These are phyloP conservation scores for Mycosphaerella sp. DNA, from an alignment of 2,329 filamentous ascomycete genomes.

Conservation along the genomic window DNA sequence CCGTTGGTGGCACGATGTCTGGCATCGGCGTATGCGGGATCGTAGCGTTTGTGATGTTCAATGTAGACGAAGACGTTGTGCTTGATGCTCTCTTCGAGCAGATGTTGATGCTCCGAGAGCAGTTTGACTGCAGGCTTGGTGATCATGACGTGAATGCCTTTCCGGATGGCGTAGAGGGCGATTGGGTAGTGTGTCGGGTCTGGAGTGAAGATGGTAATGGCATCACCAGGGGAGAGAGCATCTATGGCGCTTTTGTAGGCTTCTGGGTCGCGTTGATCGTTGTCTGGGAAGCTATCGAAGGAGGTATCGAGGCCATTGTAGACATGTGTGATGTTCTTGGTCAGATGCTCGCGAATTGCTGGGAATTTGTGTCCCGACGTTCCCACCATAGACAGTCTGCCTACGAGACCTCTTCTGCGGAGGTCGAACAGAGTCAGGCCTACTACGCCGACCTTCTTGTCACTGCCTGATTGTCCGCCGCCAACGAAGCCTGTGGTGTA, in stretches of 20 bases:
- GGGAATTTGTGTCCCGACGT: slow-evolving; percentile 81
- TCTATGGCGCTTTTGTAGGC: slow-evolving; percentile 89
- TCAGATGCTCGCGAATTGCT: slow-evolving; percentile 80
- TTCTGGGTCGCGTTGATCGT: slow-evolving; percentile 67
- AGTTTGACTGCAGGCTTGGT: slow-evolving; percentile 90
- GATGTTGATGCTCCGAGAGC: slow-evolving; percentile 69
- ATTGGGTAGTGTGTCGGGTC: slow-evolving; percentile 91
- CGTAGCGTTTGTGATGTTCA: slow-evolving; percentile 95
- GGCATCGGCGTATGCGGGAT: slow-evolving; percentile 87
- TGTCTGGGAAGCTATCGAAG: slow-evolving; percentile 73
- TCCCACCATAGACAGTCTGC: slow-evolving; percentile 79
- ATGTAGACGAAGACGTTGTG: slow-evolving; percentile 83
- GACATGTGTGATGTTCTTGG: slow-evolving; percentile 75
- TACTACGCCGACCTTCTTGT: slow-evolving; percentile 95
- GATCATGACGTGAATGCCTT: slow-evolving; percentile 81
- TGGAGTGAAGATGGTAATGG: slow-evolving; percentile 93
- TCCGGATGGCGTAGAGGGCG: slow-evolving; percentile 83
- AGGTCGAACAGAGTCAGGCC: slow-evolving; percentile 86
- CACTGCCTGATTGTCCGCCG: slow-evolving; percentile 72
- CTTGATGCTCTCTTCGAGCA: slow-evolving; percentile 65
- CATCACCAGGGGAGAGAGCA: slow-evolving; percentile 70
- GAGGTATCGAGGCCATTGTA: slow-evolving; percentile 82
- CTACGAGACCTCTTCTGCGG: slow-evolving; percentile 80
- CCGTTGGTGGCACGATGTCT: slow-evolving; percentile 62
- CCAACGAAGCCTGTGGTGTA: slow-evolving; percentile 95